phyloP scores from a whole-genome alignment of 2,329 filamentous ascomycete genomes.

The Fusarium annulatum region DNA sequence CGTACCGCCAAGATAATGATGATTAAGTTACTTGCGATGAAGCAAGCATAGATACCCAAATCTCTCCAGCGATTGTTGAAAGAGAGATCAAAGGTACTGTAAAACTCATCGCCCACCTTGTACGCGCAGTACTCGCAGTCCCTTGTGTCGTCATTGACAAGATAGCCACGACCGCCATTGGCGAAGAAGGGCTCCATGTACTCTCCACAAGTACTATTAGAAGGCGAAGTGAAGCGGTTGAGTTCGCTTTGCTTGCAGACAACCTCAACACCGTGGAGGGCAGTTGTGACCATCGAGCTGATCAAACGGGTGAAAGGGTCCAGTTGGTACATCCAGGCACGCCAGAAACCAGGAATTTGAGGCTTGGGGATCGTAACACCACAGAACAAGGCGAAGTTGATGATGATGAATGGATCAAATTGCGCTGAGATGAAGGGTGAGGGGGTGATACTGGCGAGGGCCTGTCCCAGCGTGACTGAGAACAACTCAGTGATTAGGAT shows the following conservation, averaged over 20 bases:
- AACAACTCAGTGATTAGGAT: conserved; percentile 86
- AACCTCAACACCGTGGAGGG: conserved; percentile 65
- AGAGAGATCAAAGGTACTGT: conserved; percentile 71
- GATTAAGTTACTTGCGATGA: conserved; percentile 81
- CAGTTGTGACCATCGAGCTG: conserved; percentile 72
- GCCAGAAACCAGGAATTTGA: conserved; percentile 81
- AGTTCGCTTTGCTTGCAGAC: conserved; percentile 65
- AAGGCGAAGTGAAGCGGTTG: conserved; percentile 71
- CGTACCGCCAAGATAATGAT: conserved; percentile 66
- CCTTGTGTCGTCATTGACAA: conserved; percentile 72
- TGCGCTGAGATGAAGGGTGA: conserved; percentile 82
- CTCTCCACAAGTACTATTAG: conserved; percentile 51
- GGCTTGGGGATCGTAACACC: conserved; percentile 84
- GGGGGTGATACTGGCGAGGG: conserved; percentile 80
- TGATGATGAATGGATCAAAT: conserved; percentile 84
- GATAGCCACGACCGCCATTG: conserved; percentile 75
- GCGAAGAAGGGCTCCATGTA: conserved; percentile 46
- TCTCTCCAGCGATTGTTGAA: conserved; percentile 83
- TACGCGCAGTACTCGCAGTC: conserved; percentile 86
- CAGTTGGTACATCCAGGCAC: conserved; percentile 75
- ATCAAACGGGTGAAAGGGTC: conserved; percentile 74
- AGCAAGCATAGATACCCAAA: conserved; percentile 80
- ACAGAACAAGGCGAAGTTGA: conserved; percentile 87
- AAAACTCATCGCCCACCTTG: conserved; percentile 81
- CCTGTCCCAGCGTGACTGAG: conserved; percentile 82